Evolutionary conservation across 306 rosid genomes (phyloP).

Genomic region (Ammopiptanthus mongolicus): DNA sequence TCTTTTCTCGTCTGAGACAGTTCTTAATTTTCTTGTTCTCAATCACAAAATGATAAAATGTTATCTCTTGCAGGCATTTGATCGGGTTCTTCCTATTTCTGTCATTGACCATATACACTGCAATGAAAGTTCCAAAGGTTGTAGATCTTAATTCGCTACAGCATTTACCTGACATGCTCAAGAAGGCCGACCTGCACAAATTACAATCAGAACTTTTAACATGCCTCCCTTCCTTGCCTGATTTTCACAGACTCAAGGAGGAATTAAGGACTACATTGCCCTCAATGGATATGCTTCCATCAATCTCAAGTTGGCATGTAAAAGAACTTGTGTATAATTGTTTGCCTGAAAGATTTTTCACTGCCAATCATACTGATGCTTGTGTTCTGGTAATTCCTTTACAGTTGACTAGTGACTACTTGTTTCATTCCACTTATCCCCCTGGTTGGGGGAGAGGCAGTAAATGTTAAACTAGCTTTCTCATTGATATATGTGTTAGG

Average conservation of each 20-base stretch:
- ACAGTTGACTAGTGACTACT: not conserved
- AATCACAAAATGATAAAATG: not conserved
- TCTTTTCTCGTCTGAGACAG: not conserved
- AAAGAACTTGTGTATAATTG: constrained; percentile 76
- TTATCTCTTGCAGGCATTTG: constrained; percentile 70
- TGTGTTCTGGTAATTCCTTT: constrained; percentile 72
- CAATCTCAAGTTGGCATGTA: constrained; percentile 75
- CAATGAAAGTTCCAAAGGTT: constrained; percentile 68
- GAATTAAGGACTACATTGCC: constrained; percentile 51
- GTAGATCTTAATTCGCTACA: constrained; percentile 70
- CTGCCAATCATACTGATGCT: constrained; percentile 64
- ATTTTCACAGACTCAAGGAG: constrained; percentile 53
- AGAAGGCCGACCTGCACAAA: constrained; percentile 70
- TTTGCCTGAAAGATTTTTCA: constrained; percentile 76
- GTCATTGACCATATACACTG: constrained; percentile 86
- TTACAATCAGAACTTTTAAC: constrained; percentile 63
- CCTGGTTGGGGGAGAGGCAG: not conserved
- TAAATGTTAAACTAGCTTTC: constrained; percentile 7
- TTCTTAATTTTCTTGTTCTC: not conserved
- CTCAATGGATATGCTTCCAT: constrained; percentile 52
- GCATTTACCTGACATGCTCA: constrained; percentile 65
- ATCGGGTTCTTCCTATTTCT: constrained; percentile 94
- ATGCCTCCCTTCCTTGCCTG: constrained; percentile 82
- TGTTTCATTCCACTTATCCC: not conserved
- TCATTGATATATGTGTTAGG: not conserved